Evolutionary conservation across 2,329 filamentous ascomycete species (phyloP), one percentile per base, ranked within the genome.

Genomic region (Aspergillus proliferans): DNA sequence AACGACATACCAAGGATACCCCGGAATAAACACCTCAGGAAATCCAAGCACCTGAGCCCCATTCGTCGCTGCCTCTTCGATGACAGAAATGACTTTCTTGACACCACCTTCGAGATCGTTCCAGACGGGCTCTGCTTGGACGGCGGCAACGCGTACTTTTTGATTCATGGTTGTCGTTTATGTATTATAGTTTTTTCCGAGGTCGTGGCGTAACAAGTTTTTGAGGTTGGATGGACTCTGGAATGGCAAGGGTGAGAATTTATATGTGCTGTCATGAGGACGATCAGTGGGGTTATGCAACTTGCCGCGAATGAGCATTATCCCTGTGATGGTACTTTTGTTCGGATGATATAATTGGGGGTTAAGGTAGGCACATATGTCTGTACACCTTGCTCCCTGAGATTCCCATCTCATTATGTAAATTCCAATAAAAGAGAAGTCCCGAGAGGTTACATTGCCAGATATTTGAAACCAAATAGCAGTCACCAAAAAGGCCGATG

Each of bases 11-110:
- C 75, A 75, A 4, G 74, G 74, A 41, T 52, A 52, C 0, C 51
- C 51, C 1, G 41, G 41, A 3, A 64, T 57, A 69, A 72, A 77
- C 33, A 73, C 66, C 62, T 79, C 76, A 2, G 76, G 74, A 56
- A 78, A 78, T 3, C 69, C 75, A 43, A 78, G 61, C 6, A 78
- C 62, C 56, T 76, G 74, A 59, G 69, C 74, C 21, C 71, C 73
- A 28, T 69, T 71, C 47, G 70, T 53, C 6, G 68, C 72, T 1
- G 75, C 75, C 56, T 78, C 73, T 8, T 70, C 68, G 55, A 78
- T 77, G 54, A 74, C 67, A 30, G 65, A 58, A 55, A 74, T 69
- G 2, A 73, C 76, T 63, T 77, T 78, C 49, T 72, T 63, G 8
- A 78, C 73, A 3, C 69, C 70, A 12, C 63, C 70, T 44, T 76